phyloP scores from a whole-genome alignment of 1,284 basidiomycete species.

The Pseudozyma hubeiensis region DNA sequence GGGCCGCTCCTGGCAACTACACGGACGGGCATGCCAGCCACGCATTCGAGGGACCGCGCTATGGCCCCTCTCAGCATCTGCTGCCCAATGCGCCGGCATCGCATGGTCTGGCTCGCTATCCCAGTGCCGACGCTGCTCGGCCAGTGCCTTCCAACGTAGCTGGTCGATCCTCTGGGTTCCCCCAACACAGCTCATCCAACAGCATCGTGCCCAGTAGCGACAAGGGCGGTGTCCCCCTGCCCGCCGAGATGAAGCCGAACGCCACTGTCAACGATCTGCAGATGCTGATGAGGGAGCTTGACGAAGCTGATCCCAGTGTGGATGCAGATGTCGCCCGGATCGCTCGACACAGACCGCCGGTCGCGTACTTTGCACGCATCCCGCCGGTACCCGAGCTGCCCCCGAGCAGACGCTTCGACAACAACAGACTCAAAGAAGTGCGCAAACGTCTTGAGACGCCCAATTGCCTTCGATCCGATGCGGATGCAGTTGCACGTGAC shows the following conservation, averaged over 20 bases:
- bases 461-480: slow-evolving; percentile 84
- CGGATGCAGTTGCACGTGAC: slow-evolving; percentile 88
- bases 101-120: slow-evolving; percentile 24
- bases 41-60: slow-evolving; percentile 93
- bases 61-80: slow-evolving; percentile 80
- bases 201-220: slow-evolving; percentile 68
- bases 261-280: slow-evolving; percentile 77
- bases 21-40: slow-evolving; percentile 90
- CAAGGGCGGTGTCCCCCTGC: slow-evolving; percentile 66
- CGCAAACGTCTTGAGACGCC: slow-evolving; percentile 88
- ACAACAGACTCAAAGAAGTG: slow-evolving; percentile 87
- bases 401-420: slow-evolving; percentile 78
- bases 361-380: slow-evolving; percentile 62
- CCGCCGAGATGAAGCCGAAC: slow-evolving; percentile 60
- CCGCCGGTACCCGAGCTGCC: slow-evolving; percentile 60
- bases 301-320: slow-evolving; percentile 70
- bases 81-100: slow-evolving; percentile 15
- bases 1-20: slow-evolving; percentile 84
- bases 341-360: slow-evolving; percentile 80
- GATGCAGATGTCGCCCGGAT: slow-evolving; percentile 34
- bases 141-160: slow-evolving; percentile 67
- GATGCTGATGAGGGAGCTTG: slow-evolving; percentile 93
- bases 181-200: slow-evolving; percentile 60
- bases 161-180: slow-evolving; percentile 71
- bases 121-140: slow-evolving; percentile 27